Percentiles rank a stretch among this genome's conserved stretches.
Conservation (phyloP, 2,329 filamentous ascomycete genomes). For the Colletotrichum abscissum region DNA sequence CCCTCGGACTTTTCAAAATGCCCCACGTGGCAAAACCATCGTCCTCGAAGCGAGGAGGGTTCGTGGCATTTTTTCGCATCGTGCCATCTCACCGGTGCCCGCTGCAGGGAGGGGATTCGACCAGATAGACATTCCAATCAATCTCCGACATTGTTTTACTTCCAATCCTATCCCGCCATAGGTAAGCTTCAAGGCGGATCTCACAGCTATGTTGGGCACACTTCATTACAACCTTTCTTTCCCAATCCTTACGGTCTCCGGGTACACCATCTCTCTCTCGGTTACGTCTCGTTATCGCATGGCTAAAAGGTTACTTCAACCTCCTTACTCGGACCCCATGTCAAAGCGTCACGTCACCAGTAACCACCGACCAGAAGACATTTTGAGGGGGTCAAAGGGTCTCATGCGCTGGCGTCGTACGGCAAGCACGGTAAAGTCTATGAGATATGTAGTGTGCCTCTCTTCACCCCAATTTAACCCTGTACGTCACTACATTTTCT, state of each 20-base stretch:
- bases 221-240: neutral
- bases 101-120: neutral
- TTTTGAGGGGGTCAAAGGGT: neutral
- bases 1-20: neutral
- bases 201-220: neutral
- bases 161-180: too few species aligned
- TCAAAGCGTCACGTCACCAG: neutral
- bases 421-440: neutral
- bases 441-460: slow-evolving; percentile 5
- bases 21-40: neutral
- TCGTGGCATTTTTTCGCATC: neutral
- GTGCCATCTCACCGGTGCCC: neutral
- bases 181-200: neutral
- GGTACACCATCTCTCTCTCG: neutral
- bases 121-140: neutral
- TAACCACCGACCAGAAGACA: neutral
- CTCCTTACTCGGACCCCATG: neutral
- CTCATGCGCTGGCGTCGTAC: slow-evolving; percentile 15
- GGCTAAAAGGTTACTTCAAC: neutral
- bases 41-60: neutral
- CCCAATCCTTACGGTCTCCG: neutral
- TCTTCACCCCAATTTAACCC: neutral
- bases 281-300: neutral
- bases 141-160: neutral
- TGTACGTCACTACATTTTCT: neutral